Percentiles rank a stretch among this genome's conserved stretches.
These are phyloP conservation scores for Tolypocladium pustulatum DNA, from an alignment of 2,329 filamentous ascomycete genomes.

Conservation along the genomic window DNA sequence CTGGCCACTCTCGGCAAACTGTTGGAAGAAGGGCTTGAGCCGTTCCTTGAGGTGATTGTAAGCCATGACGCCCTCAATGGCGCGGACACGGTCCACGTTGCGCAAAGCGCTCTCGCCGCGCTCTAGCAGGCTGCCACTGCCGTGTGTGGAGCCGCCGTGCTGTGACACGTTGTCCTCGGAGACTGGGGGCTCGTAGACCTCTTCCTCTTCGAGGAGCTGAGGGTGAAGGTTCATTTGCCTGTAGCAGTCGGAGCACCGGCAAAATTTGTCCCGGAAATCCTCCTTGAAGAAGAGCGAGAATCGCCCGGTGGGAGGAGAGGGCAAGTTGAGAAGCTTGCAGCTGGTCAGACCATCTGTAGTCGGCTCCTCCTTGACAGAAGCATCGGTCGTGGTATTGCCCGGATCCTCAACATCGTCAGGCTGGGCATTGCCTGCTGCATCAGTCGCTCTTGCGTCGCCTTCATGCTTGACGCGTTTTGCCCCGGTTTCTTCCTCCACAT, in stretches of 20 bases:
- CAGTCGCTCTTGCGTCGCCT: constrained; percentile 1
- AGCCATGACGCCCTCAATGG: constrained; percentile 95
- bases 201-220: constrained; percentile 87
- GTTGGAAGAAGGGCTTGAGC: constrained; percentile 86
- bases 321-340: constrained; percentile 54
- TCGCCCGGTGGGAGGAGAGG: constrained; percentile 38
- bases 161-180: constrained; percentile 52
- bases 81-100: constrained; percentile 83
- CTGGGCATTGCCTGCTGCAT: neutral
- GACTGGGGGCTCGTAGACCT: constrained; percentile 83
- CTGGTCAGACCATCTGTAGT: constrained; percentile 8
- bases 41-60: constrained; percentile 95
- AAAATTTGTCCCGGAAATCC: constrained; percentile 72
- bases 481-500: constrained; percentile 24
- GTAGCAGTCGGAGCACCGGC: constrained; percentile 75
- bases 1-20: constrained; percentile 84
- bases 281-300: constrained; percentile 78
- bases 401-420: neutral
- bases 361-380: constrained; percentile 6
- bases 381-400: constrained; percentile 2
- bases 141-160: constrained; percentile 46
- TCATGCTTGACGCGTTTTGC: constrained; percentile 45
- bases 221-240: constrained; percentile 58
- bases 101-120: constrained; percentile 86
- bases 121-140: constrained; percentile 76